Conservation (phyloP, 257 asterid genomes). For the Gynochthodes officinalis region DNA sequence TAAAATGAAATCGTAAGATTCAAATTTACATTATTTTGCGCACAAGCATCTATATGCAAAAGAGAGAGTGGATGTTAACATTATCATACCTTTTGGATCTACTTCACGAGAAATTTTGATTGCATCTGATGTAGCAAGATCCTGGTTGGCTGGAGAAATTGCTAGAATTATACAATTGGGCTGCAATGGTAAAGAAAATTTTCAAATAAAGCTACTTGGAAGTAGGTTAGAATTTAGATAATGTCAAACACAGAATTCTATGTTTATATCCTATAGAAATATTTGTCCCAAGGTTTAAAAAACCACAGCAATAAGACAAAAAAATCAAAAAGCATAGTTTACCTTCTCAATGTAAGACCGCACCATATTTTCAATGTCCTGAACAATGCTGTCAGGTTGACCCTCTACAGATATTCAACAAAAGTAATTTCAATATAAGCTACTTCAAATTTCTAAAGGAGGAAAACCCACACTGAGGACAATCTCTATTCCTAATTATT, state of each 20-base stretch:
- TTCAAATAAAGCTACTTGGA: background rate
- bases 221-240: background rate
- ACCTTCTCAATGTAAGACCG: constrained; percentile 95
- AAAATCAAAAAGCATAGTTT: constrained; percentile 12
- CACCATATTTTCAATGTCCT: constrained; percentile 95
- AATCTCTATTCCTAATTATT: background rate
- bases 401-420: constrained; percentile 56
- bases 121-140: constrained; percentile 92
- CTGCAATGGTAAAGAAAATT: constrained; percentile 36
- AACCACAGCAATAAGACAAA: background rate
- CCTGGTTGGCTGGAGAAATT: constrained; percentile 96
- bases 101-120: constrained; percentile 87
- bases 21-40: background rate
- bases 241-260: background rate
- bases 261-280: background rate
- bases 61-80: background rate
- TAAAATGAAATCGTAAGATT: background rate
- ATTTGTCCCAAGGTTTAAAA: background rate
- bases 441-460: background rate
- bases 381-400: constrained; percentile 89
- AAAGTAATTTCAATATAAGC: constrained; percentile 2
- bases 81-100: constrained; percentile 71
- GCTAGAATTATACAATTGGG: constrained; percentile 87
- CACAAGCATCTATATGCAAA: no score
- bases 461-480: constrained; percentile 5